These are phyloP conservation scores for Galeopsis tetrahit DNA, from an alignment of 257 asterid species.

Conservation along the genomic window DNA sequence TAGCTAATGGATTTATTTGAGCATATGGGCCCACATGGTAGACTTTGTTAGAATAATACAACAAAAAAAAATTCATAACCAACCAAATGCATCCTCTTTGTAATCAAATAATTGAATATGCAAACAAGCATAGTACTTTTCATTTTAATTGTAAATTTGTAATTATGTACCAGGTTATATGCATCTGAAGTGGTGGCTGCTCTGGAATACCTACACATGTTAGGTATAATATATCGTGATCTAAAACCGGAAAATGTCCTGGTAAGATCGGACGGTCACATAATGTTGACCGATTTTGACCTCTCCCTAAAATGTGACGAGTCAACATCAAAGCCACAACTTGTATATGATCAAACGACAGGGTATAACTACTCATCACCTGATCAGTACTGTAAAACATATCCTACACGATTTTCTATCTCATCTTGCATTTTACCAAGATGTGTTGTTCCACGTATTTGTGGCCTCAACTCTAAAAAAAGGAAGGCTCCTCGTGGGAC, in stretches of 20 bases:
- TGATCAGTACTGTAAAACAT: not conserved
- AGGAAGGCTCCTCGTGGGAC: constrained; percentile 32
- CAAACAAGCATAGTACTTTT: constrained; percentile 18
- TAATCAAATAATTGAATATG: constrained; percentile 8
- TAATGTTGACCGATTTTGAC: constrained; percentile 82
- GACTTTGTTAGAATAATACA: constrained; percentile 30
- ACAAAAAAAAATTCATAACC: not conserved
- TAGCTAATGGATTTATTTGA: not conserved
- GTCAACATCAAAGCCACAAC: constrained; percentile 49
- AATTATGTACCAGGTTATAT: constrained; percentile 53
- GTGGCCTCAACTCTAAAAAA: constrained; percentile 34
- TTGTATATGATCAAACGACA: constrained; percentile 37
- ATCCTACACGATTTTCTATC: constrained; percentile 33
- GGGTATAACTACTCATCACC: too few relatives aligned
- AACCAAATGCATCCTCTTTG: too few relatives aligned
- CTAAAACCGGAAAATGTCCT: constrained; percentile 82
- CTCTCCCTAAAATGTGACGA: constrained; percentile 62
- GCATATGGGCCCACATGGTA: constrained; percentile 18
- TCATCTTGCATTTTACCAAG: constrained; percentile 55
- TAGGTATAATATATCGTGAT: constrained; percentile 70
- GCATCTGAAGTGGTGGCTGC: constrained; percentile 85
- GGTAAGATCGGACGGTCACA: constrained; percentile 71
- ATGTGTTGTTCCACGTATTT: constrained; percentile 45
- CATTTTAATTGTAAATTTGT: not conserved
- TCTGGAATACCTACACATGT: constrained; percentile 83